Evolutionary conservation across 768 basidiomycete species (phyloP).

Genomic region (Leccinum subgranulosum): DNA sequence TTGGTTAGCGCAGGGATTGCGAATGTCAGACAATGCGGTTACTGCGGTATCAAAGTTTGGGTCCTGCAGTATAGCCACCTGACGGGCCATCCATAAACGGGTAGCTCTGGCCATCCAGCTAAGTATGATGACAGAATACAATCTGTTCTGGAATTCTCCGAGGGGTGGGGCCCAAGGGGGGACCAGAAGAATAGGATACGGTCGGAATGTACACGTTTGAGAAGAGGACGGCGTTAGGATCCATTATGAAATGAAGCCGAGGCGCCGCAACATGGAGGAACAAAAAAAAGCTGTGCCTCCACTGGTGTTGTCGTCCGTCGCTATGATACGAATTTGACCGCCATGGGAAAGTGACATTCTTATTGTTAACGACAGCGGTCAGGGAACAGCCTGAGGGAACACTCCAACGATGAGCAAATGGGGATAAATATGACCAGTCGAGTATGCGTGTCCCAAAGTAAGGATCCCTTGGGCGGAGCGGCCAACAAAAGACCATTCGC

Average conservation of each 20-base stretch:
- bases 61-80: slow-evolving; percentile 3
- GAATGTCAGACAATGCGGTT: background rate
- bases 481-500: slow-evolving; percentile 12
- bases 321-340: slow-evolving; percentile 20
- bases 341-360: slow-evolving; percentile 23
- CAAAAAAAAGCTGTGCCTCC: background rate
- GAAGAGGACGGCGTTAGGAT: slow-evolving; percentile 13
- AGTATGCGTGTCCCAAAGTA: slow-evolving; percentile 12
- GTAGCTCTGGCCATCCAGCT: slow-evolving; percentile 10
- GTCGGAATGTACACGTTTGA: slow-evolving; percentile 7
- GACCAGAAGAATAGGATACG: slow-evolving; percentile 1
- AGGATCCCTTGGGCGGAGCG: slow-evolving; percentile 5
- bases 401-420: slow-evolving; percentile 11
- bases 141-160: slow-evolving; percentile 4
- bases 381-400: slow-evolving; percentile 4
- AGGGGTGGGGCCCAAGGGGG: background rate
- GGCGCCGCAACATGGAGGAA: background rate
- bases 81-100: slow-evolving; percentile 17
- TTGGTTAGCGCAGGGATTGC: background rate
- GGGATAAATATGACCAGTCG: slow-evolving; percentile 15
- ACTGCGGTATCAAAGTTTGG: slow-evolving; percentile 7
- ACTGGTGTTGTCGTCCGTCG: slow-evolving; percentile 14
- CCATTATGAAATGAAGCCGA: slow-evolving; percentile 6
- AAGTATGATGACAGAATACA: slow-evolving; percentile 2
- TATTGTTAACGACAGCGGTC: slow-evolving; percentile 9